Evolutionary conservation across 441 rosid genomes (phyloP).

Genomic region (Rhodomyrtus psidioides): DNA sequence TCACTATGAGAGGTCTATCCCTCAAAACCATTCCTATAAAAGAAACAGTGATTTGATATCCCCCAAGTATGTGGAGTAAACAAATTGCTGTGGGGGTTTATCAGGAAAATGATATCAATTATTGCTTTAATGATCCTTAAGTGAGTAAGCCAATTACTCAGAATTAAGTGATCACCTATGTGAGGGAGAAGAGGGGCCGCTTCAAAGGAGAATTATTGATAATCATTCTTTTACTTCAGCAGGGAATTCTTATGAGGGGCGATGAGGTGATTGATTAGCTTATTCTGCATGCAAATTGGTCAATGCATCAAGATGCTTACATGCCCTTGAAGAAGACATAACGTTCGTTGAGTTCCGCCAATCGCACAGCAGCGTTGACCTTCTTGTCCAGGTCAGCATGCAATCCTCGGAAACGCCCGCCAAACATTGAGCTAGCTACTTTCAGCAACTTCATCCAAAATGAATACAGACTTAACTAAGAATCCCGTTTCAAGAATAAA

Average conservation of each 20-base stretch:
- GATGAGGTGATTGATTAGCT: neutral
- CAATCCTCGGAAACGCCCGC: neutral
- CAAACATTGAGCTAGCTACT: neutral
- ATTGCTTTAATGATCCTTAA: too few relatives aligned
- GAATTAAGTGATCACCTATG: too few relatives aligned
- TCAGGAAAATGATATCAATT: too few relatives aligned
- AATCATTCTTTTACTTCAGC: neutral
- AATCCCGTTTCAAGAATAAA: neutral
- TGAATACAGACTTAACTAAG: neutral
- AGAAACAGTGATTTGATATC: too few relatives aligned
- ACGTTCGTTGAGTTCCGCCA: neutral
- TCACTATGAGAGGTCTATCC: too few relatives aligned
- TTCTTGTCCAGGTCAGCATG: neutral
- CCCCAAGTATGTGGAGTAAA: too few relatives aligned
- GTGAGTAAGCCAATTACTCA: too few relatives aligned
- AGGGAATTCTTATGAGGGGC: neutral
- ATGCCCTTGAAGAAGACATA: neutral
- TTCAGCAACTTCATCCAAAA: neutral
- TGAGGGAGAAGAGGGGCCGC: too few relatives aligned
- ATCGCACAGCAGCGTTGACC: neutral
- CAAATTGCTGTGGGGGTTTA: too few relatives aligned
- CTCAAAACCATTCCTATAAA: too few relatives aligned
- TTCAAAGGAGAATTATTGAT: too few relatives aligned
- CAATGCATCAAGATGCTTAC: neutral
- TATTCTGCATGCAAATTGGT: neutral